Percentiles rank a stretch among this genome's conserved stretches.
Evolutionary conservation across 371 early-diverging fungal genomes (phyloP).

Genomic region (Basidiobolus meristosporus): DNA sequence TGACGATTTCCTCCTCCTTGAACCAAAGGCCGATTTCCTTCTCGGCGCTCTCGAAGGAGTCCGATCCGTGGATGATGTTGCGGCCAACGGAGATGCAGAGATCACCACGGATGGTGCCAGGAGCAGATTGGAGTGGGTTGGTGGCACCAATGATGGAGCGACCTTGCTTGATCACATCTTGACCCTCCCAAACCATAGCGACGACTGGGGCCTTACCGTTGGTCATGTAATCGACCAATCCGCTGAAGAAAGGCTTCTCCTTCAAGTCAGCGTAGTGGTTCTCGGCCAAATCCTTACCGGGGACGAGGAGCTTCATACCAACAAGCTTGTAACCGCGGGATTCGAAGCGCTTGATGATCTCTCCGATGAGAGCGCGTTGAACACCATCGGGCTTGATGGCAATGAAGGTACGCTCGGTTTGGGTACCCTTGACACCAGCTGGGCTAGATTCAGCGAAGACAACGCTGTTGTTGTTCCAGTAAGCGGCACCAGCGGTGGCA

Average conservation of each 20-base stretch:
- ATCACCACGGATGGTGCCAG: slow-evolving; percentile 99
- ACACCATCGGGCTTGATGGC: slow-evolving; percentile 37
- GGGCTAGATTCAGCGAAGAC: too few species aligned
- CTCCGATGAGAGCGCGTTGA: slow-evolving; percentile 88
- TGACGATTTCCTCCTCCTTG: slow-evolving; percentile 46
- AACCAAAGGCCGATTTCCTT: slow-evolving; percentile 97
- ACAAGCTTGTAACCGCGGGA: slow-evolving; percentile 63
- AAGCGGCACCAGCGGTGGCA: too few species aligned
- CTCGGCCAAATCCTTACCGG: slow-evolving; percentile 58
- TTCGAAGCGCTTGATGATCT: slow-evolving; percentile 93
- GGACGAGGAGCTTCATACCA: slow-evolving; percentile 67
- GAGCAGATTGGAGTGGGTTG: slow-evolving; percentile 78
- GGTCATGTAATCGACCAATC: slow-evolving; percentile 65
- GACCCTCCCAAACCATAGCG: slow-evolving; percentile 91
- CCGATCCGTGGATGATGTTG: slow-evolving; percentile 99
- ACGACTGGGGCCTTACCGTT: slow-evolving; percentile 90
- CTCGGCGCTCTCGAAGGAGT: slow-evolving; percentile 93
- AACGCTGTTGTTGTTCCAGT: too few species aligned
- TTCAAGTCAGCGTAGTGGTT: slow-evolving; percentile 94
- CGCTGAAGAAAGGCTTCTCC: slow-evolving; percentile 90
- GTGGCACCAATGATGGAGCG: slow-evolving; percentile 93
- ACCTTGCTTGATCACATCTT: slow-evolving; percentile 91
- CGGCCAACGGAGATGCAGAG: slow-evolving; percentile 78
- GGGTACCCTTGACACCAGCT: too few species aligned
- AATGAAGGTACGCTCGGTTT: slow-evolving; percentile 7